Conservation (phyloP, 805 yeast species). For the Candida golubevii region DNA sequence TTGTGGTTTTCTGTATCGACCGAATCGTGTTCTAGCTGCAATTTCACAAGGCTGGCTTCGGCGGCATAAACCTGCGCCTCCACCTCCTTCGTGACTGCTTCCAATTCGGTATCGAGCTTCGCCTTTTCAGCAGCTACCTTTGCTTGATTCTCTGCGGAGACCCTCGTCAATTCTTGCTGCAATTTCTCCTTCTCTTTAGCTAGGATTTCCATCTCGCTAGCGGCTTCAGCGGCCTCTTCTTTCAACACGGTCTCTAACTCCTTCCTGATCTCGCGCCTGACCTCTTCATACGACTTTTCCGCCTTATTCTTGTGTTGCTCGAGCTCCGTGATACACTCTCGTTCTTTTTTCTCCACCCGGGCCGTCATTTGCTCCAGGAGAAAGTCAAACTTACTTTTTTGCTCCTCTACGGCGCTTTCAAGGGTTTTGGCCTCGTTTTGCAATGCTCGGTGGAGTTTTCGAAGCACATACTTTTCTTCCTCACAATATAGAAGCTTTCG, state of each 20-base stretch:
- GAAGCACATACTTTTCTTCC: conserved; percentile 8
- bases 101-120: neutral
- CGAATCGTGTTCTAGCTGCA: neutral
- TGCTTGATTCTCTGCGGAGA: neutral
- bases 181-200: neutral
- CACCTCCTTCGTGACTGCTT: neutral
- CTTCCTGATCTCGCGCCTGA: conserved; percentile 31
- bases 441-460: conserved; percentile 10
- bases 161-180: neutral
- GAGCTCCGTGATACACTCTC: conserved; percentile 24
- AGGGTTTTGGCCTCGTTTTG: conserved; percentile 7
- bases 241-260: conserved; percentile 23
- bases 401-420: conserved; percentile 7
- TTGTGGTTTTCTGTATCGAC: conserved; percentile 2
- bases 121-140: neutral
- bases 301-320: conserved; percentile 27
- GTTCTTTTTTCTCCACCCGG: conserved; percentile 28
- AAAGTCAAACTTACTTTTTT: conserved; percentile 19
- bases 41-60: neutral
- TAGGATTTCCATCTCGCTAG: conserved; percentile 1
- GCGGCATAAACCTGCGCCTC: neutral
- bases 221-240: conserved; percentile 3
- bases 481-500: conserved; percentile 2
- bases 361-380: conserved; percentile 25
- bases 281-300: conserved; percentile 26